Base-by-base conservation (phyloP, 805 yeast species). In the Yarrowia porcina region DNA sequence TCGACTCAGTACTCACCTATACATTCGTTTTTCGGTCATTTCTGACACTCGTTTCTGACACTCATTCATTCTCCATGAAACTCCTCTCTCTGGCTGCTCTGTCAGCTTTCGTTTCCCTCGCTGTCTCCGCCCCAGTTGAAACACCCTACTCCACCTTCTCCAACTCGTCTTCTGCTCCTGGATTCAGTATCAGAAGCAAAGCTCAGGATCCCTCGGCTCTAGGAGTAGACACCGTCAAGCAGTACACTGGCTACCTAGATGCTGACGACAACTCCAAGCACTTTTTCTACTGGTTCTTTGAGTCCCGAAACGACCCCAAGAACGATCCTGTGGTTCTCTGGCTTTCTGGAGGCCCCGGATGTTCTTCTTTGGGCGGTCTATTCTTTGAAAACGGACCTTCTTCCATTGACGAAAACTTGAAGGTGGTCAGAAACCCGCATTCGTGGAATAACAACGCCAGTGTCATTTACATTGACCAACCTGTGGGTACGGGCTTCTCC, bases 291-390 rank as follows among this genome's bases (percentile, higher is more conserved):
- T 79, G 92, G 90, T 85, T 84, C 68, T 89, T 89, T 69, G 96
- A 89, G 73, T 85, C 91, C 63, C 83, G 93, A 79, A 85, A 84
- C 72, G 90, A 87, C 72, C 94, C 96, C 6, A 75, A 76, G 64
- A 87, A 79, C 65, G 96, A 89, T 74, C 96, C 96, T 0, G 77
- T 89, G 35, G 80, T 89, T 60, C 77, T 89, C 68, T 88, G 94
- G 93, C 78, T 88, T 69, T 88, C 88, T 71, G 96, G 96, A 67
- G 96, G 96, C 3, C 96, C 96, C 47, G 94, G 96, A 0, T 88
- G 93, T 72, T 85, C 91, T 12, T 87, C 93, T 2, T 74, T 87
- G 71, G 86, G 91, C 6, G 94, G 94, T 1, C 79, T 88, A 66
- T 86, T 88, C 71, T 88, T 87, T 71, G 94, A 88, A 70, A 79